These are phyloP conservation scores for Ascochyta lentis DNA, from an alignment of 2,329 filamentous ascomycete species.

Conservation along the genomic window DNA sequence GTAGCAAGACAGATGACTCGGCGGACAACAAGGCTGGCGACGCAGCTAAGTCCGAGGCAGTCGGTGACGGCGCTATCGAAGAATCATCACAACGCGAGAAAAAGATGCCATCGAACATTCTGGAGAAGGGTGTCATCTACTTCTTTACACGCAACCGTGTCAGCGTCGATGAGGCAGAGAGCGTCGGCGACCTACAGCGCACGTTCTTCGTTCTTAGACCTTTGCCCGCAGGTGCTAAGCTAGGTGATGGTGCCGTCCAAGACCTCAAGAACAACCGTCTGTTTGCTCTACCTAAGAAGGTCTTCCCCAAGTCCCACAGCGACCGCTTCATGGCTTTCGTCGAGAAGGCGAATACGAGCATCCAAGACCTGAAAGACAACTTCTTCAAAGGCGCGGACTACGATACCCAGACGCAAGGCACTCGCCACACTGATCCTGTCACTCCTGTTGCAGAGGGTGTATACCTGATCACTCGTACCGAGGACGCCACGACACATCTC, in stretches of 20 bases:
- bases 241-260: slow-evolving; percentile 65
- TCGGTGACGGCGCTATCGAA: slow-evolving; percentile 50
- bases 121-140: slow-evolving; percentile 90
- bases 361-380: slow-evolving; percentile 73
- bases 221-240: slow-evolving; percentile 70
- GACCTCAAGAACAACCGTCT: slow-evolving; percentile 71
- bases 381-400: slow-evolving; percentile 74
- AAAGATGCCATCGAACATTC: slow-evolving; percentile 65
- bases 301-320: slow-evolving; percentile 69
- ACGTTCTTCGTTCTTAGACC: slow-evolving; percentile 82
- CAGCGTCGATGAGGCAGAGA: slow-evolving; percentile 71
- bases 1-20: slow-evolving; percentile 22
- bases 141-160: slow-evolving; percentile 87
- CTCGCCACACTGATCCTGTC: slow-evolving; percentile 71
- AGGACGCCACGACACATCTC: slow-evolving; percentile 73
- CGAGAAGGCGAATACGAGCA: slow-evolving; percentile 71
- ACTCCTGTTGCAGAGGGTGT: slow-evolving; percentile 83
- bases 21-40: slow-evolving; percentile 32
- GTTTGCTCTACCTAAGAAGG: slow-evolving; percentile 83
- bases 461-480: slow-evolving; percentile 77
- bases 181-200: slow-evolving; percentile 75
- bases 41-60: slow-evolving; percentile 15
- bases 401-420: slow-evolving; percentile 76
- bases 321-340: slow-evolving; percentile 85
- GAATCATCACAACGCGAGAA: slow-evolving; percentile 60